Evolutionary conservation across 2,329 filamentous ascomycete genomes (phyloP).

Genomic region (Colletotrichum agaves): DNA sequence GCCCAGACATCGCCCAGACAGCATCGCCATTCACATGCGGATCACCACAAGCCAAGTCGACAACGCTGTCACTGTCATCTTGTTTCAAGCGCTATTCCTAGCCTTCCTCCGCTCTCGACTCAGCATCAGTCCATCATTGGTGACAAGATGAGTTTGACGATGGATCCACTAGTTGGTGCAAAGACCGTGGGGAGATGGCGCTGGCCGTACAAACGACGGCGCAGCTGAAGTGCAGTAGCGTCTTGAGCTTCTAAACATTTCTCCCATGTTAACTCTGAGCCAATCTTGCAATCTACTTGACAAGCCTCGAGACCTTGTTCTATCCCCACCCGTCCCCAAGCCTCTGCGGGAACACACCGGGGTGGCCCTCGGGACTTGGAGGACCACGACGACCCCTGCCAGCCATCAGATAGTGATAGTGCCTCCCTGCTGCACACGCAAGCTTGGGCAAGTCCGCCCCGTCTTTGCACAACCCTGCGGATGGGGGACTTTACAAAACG

Average conservation of each 20-base stretch:
- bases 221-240: conserved; percentile 23
- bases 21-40: conserved; percentile 34
- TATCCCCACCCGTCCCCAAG: conserved; percentile 20
- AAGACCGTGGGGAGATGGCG: not conserved
- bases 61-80: conserved; percentile 36
- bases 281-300: conserved; percentile 27
- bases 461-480: conserved; percentile 25
- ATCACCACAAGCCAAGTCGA: conserved; percentile 34
- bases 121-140: conserved; percentile 33
- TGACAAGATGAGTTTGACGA: conserved; percentile 35
- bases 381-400: conserved; percentile 28
- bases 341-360: conserved; percentile 31
- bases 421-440: conserved; percentile 32
- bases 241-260: conserved; percentile 21
- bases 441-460: conserved; percentile 26
- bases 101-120: conserved; percentile 27
- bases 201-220: conserved; percentile 16
- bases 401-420: conserved; percentile 17
- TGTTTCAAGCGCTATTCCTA: conserved; percentile 40
- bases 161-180: conserved; percentile 28
- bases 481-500: conserved; percentile 25
- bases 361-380: conserved; percentile 24
- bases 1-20: conserved; percentile 37
- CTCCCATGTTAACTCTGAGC: conserved; percentile 13
- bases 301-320: conserved; percentile 24